These are phyloP conservation scores for Naematelia aurantialba DNA, from an alignment of 768 basidiomycete genomes.

Conservation along the genomic window DNA sequence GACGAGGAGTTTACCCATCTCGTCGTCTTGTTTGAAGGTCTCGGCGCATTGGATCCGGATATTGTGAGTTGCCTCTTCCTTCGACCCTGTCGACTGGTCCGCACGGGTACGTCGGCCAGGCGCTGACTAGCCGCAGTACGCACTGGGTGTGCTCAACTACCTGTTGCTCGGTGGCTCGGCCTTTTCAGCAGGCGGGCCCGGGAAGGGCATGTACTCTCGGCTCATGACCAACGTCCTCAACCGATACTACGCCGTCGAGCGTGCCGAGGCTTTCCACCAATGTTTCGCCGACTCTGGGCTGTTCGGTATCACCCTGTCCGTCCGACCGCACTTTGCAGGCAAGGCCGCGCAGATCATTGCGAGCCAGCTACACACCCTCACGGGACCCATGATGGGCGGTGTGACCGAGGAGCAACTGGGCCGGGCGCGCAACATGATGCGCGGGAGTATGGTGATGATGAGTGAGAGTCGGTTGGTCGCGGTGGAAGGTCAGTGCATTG, in stretches of 20 bases:
- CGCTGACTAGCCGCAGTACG: too few species aligned
- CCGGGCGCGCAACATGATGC: conserved; percentile 92
- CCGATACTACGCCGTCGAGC: conserved; percentile 86
- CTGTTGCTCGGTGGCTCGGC: neutral
- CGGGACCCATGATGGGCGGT: conserved; percentile 55
- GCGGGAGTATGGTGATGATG: conserved; percentile 88
- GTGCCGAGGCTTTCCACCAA: conserved; percentile 95
- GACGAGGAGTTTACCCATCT: conserved; percentile 80
- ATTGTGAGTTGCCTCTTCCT: conserved; percentile 58
- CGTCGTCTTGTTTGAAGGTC: conserved; percentile 86
- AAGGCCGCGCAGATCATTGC: conserved; percentile 79
- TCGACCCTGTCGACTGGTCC: neutral
- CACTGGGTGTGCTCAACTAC: neutral
- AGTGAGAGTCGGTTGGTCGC: conserved; percentile 65
- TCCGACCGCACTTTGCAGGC: conserved; percentile 60
- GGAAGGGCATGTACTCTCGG: conserved; percentile 98
- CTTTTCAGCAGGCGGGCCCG: conserved; percentile 69
- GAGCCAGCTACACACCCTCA: conserved; percentile 77
- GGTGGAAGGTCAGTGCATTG: conserved; percentile 52
- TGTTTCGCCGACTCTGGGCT: conserved; percentile 91
- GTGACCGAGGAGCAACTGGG: conserved; percentile 61
- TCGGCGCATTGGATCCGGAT: conserved; percentile 75
- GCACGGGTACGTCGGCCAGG: too few species aligned
- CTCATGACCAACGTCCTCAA: conserved; percentile 94
- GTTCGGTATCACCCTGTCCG: conserved; percentile 85